These are phyloP conservation scores for Neurospora sp. DNA, from an alignment of 495 filamentous ascomycete genomes.

Conservation along the genomic window DNA sequence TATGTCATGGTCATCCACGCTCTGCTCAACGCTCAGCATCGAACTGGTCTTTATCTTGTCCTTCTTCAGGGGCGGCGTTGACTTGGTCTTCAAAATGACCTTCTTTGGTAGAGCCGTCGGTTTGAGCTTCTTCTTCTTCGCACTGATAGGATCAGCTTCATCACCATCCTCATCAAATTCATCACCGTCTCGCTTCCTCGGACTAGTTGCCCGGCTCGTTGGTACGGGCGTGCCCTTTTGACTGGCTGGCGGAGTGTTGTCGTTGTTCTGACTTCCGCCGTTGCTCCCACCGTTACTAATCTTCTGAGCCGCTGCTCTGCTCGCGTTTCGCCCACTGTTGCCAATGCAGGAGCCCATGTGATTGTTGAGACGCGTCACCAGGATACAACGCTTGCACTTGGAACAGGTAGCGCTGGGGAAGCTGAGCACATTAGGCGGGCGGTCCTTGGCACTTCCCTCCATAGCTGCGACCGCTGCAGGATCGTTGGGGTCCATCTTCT, in stretches of 20 bases:
- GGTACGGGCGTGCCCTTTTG: conserved; percentile 52
- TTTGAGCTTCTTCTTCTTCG: conserved; percentile 45
- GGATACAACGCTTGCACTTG: conserved; percentile 45
- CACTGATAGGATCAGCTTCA: conserved; percentile 35
- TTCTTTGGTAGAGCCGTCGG: conserved; percentile 31
- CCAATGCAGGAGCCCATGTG: conserved; percentile 78
- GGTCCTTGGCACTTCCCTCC: conserved; percentile 38
- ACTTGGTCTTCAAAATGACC: conserved; percentile 40
- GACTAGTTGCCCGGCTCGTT: conserved; percentile 33
- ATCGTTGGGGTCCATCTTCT: conserved; percentile 41
- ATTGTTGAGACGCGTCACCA: conserved; percentile 51
- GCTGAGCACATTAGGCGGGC: conserved; percentile 43
- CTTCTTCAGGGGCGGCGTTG: conserved; percentile 24
- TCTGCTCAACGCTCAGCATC: conserved; percentile 31
- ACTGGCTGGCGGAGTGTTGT: conserved; percentile 46
- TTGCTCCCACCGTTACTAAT: conserved; percentile 42
- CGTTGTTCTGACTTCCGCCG: conserved; percentile 36
- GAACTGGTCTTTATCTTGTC: conserved; percentile 36
- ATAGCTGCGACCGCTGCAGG: conserved; percentile 35
- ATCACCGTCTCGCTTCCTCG: conserved; percentile 41
- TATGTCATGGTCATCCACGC: conserved; percentile 27
- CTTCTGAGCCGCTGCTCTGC: conserved; percentile 47
- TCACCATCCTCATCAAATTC: conserved; percentile 42
- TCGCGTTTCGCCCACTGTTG: conserved; percentile 58
- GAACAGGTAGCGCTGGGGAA: conserved; percentile 52